Evolutionary conservation across 441 rosid genomes (phyloP).

Genomic region (Viola pubescens): DNA sequence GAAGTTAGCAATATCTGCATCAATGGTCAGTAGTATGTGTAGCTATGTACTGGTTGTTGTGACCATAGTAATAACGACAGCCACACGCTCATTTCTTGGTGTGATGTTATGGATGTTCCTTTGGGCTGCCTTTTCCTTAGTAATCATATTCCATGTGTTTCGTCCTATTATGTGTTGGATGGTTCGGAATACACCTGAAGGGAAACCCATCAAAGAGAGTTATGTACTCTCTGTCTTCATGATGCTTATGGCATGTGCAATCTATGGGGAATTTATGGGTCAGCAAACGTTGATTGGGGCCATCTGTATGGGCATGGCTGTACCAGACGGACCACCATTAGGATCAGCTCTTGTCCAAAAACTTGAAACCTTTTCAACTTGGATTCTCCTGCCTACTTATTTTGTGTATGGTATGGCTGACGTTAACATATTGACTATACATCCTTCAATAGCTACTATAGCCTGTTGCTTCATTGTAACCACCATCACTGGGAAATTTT

Average conservation of each 20-base stretch:
- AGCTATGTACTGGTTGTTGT: conserved; percentile 6
- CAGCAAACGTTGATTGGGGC: conserved; percentile 18
- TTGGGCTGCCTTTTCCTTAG: conserved; percentile 10
- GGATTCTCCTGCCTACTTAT: conserved; percentile 29
- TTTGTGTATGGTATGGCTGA: conserved; percentile 27
- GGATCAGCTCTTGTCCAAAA: conserved; percentile 35
- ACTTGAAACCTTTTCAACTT: conserved; percentile 29
- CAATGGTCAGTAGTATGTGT: conserved; percentile 26
- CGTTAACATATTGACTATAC: conserved; percentile 24
- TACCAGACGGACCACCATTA: conserved; percentile 39
- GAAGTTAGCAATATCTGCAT: conserved; percentile 24
- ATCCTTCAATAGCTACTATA: conserved; percentile 18
- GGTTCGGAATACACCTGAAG: conserved; percentile 26
- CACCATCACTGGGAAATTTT: conserved; percentile 21
- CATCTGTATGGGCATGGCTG: conserved; percentile 27
- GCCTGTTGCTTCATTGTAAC: conserved; percentile 14
- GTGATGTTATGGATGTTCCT: background rate
- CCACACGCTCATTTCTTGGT: background rate
- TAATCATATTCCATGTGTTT: conserved; percentile 21
- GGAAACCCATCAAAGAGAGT: conserved; percentile 31
- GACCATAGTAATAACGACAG: background rate
- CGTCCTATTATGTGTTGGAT: conserved; percentile 31
- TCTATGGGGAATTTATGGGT: conserved; percentile 27
- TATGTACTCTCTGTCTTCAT: conserved; percentile 19
- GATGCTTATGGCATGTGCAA: conserved; percentile 23